These are phyloP conservation scores for Sphaerulina musiva DNA, from an alignment of 2,329 filamentous ascomycete species.

Conservation along the genomic window DNA sequence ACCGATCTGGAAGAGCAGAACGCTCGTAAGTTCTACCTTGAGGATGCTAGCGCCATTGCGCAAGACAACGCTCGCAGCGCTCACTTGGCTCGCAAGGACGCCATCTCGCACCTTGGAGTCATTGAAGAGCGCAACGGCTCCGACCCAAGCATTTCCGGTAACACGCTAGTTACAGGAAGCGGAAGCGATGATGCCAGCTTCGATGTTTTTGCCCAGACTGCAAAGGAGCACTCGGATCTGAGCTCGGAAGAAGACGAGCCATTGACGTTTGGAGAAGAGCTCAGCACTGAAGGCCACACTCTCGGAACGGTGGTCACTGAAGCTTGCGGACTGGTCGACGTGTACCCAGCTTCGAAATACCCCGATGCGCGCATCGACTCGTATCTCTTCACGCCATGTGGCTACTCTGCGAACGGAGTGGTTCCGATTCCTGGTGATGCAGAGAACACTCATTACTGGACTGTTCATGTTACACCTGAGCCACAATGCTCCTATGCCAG, in stretches of 20 bases:
- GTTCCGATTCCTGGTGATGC: conserved; percentile 62
- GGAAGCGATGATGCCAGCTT: conserved; percentile 48
- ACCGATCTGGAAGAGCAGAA: conserved; percentile 61
- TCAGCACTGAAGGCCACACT: conserved; percentile 89
- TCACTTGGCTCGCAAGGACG: conserved; percentile 55
- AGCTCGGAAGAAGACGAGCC: conserved; percentile 46
- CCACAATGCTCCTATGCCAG: conserved; percentile 95
- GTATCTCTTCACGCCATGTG: conserved; percentile 93
- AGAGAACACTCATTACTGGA: conserved; percentile 76
- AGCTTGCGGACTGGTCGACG: conserved; percentile 75
- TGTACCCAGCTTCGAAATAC: conserved; percentile 81
- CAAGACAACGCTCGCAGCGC: conserved; percentile 67
- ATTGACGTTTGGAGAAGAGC: conserved; percentile 58
- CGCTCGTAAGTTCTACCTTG: conserved; percentile 63
- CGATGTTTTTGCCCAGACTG: conserved; percentile 76
- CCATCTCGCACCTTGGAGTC: conserved; percentile 54
- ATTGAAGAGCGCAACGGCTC: conserved; percentile 48
- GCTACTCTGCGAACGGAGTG: conserved; percentile 95
- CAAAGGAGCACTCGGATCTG: conserved; percentile 55
- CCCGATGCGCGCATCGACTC: conserved; percentile 91
- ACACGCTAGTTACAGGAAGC: conserved; percentile 32
- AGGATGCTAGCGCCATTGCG: conserved; percentile 83
- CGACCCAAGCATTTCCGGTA: conserved; percentile 33
- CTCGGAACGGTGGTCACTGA: conserved; percentile 90
- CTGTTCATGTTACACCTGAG: conserved; percentile 95